These are phyloP conservation scores for Ceratocystis cubensis DNA, from an alignment of 2,329 filamentous ascomycete genomes.

Conservation along the genomic window DNA sequence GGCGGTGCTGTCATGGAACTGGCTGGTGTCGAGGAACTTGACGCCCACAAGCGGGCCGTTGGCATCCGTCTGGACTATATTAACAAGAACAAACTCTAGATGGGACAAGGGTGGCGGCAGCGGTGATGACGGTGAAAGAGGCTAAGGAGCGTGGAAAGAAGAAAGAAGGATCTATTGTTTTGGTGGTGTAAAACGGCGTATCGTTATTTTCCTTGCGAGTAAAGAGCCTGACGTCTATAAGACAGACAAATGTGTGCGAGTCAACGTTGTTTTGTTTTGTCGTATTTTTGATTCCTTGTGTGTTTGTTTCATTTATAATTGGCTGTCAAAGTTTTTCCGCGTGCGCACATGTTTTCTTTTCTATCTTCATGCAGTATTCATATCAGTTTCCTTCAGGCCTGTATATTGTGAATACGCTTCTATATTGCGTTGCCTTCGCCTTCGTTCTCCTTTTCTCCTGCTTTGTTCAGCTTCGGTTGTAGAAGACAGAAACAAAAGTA, in stretches of 20 bases:
- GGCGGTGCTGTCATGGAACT: conserved; percentile 87
- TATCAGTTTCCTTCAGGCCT: too few relatives aligned
- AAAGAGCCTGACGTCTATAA: neutral
- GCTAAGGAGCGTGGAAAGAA: neutral
- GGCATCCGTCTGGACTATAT: conserved; percentile 60
- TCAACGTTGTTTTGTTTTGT: neutral
- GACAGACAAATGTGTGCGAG: neutral
- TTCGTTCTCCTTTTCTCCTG: neutral
- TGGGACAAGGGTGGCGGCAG: too few relatives aligned
- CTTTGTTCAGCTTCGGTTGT: neutral
- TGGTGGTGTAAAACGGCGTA: neutral
- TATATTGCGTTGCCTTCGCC: too few relatives aligned
- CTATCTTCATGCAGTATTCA: too few relatives aligned
- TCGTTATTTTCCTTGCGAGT: neutral
- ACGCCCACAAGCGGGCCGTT: conserved; percentile 83
- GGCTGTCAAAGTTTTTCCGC: neutral
- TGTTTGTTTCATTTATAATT: neutral
- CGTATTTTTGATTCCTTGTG: neutral
- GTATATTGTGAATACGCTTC: too few relatives aligned
- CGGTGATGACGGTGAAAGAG: neutral
- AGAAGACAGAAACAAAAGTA: neutral
- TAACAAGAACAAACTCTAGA: conserved; percentile 25
- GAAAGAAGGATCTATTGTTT: neutral
- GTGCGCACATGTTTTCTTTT: too few relatives aligned
- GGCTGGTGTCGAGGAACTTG: conserved; percentile 84